Conservation (phyloP, 495 filamentous ascomycete genomes). For the Lasiosphaeris hirsuta region DNA sequence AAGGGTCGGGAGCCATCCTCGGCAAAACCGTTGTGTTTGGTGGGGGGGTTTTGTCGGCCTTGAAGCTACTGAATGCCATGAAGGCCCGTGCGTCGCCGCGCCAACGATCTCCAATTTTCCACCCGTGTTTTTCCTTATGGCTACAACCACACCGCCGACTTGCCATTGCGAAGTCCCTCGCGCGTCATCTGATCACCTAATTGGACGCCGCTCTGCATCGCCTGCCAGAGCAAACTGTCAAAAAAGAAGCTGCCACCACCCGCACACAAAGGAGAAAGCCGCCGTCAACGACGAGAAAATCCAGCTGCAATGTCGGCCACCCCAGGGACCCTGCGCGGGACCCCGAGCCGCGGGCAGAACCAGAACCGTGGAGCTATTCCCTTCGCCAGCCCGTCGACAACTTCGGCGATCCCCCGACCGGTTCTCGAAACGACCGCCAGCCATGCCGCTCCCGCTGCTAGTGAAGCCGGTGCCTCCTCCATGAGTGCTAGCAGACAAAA, state of each 20-base stretch:
- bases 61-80: background rate
- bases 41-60: slow-evolving; percentile 1
- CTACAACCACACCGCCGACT: background rate
- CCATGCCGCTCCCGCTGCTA: slow-evolving; percentile 39
- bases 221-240: background rate
- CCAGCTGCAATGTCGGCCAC: slow-evolving; percentile 32
- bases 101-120: slow-evolving; percentile 23
- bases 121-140: slow-evolving; percentile 15
- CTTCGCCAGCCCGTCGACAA: slow-evolving; percentile 58
- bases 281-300: background rate
- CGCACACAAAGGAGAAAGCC: background rate
- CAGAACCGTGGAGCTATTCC: slow-evolving; percentile 65
- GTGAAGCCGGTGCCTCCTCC: slow-evolving; percentile 69
- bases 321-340: slow-evolving; percentile 52
- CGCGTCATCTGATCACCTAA: slow-evolving; percentile 9
- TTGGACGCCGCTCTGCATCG: slow-evolving; percentile 12
- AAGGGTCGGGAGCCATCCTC: background rate
- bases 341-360: slow-evolving; percentile 57
- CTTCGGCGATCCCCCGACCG: slow-evolving; percentile 80
- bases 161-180: background rate
- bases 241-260: background rate
- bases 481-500: slow-evolving; percentile 87
- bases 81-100: slow-evolving; percentile 26
- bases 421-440: slow-evolving; percentile 57
- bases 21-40: background rate